Evolutionary conservation across 2,329 filamentous ascomycete genomes (phyloP).

Genomic region (Diaporthe longicolla): DNA sequence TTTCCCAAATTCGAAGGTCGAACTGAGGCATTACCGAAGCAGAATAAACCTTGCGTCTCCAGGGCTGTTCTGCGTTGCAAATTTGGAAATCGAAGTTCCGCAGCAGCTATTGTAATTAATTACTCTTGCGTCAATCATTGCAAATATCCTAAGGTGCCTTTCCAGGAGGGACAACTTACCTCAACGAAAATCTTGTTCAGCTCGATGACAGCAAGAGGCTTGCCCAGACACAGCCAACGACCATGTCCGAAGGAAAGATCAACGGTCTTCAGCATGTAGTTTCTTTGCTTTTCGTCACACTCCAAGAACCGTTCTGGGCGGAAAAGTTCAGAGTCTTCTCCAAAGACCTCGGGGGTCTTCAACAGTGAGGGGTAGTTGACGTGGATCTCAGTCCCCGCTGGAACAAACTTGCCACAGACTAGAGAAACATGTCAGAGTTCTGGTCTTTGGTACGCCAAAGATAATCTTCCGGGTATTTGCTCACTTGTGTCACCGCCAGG

Average conservation of each 20-base stretch:
- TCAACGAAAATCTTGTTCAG: conserved; percentile 56
- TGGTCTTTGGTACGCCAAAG: not conserved
- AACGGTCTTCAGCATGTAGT: conserved; percentile 50
- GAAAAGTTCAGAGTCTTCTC: conserved; percentile 53
- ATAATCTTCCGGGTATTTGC: not conserved
- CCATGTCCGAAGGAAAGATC: conserved; percentile 57
- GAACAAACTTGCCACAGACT: conserved; percentile 50
- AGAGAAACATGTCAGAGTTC: not conserved
- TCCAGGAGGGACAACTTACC: not conserved
- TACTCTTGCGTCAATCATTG: not conserved
- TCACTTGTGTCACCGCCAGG: conserved; percentile 46
- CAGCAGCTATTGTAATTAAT: conserved; percentile 24
- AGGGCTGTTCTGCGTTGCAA: conserved; percentile 2
- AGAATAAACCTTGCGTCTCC: conserved; percentile 2
- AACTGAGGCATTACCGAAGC: not conserved
- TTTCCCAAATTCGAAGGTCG: conserved; percentile 17
- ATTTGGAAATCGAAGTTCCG: conserved; percentile 36
- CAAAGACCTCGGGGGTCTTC: conserved; percentile 48
- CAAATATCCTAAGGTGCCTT: no score
- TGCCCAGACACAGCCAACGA: conserved; percentile 56
- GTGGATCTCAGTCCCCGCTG: conserved; percentile 52
- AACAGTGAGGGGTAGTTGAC: conserved; percentile 52
- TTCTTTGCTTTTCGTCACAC: conserved; percentile 47
- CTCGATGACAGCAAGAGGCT: conserved; percentile 57
- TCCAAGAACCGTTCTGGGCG: conserved; percentile 60